phyloP scores from a whole-genome alignment of 331 rosid species.

The Cydonia oblonga region DNA sequence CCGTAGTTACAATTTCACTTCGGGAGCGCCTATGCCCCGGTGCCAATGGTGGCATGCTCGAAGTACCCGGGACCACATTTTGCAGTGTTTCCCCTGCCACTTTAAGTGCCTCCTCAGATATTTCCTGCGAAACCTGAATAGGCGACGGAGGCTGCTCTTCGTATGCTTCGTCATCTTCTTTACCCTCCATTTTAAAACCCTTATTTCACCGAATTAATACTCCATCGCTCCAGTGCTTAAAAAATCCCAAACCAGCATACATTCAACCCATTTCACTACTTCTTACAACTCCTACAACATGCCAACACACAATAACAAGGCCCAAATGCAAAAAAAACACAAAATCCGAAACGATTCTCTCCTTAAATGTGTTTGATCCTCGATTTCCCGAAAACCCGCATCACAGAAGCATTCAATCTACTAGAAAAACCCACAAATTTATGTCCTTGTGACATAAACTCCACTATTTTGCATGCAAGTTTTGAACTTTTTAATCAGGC shows the following conservation, averaged over 20 bases:
- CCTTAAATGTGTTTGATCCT: constrained; percentile 14
- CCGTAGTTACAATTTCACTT: constrained; percentile 40
- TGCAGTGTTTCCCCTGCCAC: constrained; percentile 58
- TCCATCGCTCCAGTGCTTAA: constrained; percentile 8
- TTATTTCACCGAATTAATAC: constrained; percentile 23
- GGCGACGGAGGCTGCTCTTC: constrained; percentile 46
- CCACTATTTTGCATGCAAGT: neutral
- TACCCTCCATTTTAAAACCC: constrained; percentile 40
- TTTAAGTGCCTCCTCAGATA: constrained; percentile 53
- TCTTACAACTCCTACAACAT: constrained; percentile 12
- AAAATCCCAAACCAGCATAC: constrained; percentile 5
- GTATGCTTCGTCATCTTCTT: constrained; percentile 36
- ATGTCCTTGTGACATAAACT: constrained; percentile 10
- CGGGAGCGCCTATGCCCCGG: constrained; percentile 48
- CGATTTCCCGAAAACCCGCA: constrained; percentile 15
- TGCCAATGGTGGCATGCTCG: constrained; percentile 26
- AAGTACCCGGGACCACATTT: constrained; percentile 28
- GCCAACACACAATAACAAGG: constrained; percentile 1
- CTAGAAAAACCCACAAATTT: constrained; percentile 18
- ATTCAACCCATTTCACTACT: constrained; percentile 19
- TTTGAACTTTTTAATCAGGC: constrained; percentile 3
- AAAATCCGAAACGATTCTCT: constrained; percentile 1
- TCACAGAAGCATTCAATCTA: constrained; percentile 14
- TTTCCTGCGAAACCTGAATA: constrained; percentile 39
- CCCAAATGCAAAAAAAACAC: constrained; percentile 14